These are phyloP conservation scores for Cruciata laevipes DNA, from an alignment of 257 asterid genomes.

Conservation along the genomic window DNA sequence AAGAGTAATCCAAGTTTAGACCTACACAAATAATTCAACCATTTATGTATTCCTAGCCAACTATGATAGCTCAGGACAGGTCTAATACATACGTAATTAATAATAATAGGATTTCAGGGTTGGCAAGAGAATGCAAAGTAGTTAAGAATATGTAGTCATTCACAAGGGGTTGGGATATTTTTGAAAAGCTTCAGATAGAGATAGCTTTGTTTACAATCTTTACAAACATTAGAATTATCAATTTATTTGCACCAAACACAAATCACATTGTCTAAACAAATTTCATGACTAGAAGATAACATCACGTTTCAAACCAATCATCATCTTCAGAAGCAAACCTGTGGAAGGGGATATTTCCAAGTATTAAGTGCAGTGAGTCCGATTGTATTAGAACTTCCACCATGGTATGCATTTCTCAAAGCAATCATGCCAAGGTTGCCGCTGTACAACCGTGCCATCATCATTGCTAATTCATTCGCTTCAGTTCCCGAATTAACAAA, in stretches of 20 bases:
- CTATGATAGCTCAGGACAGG: neutral
- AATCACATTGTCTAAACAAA: neutral
- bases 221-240: neutral
- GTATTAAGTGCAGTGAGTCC: slow-evolving; percentile 88
- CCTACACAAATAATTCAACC: neutral
- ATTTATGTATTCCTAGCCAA: neutral
- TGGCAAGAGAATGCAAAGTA: neutral
- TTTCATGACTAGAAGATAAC: neutral
- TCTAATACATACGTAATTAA: too few relatives aligned
- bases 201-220: neutral
- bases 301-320: too few relatives aligned
- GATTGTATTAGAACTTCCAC: slow-evolving; percentile 82
- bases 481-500: slow-evolving; percentile 95
- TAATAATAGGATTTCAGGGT: neutral
- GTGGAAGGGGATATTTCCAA: slow-evolving; percentile 93
- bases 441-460: slow-evolving; percentile 88
- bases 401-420: slow-evolving; percentile 91
- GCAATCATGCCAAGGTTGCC: slow-evolving; percentile 84
- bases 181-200: neutral
- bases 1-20: neutral
- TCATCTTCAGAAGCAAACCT: slow-evolving; percentile 38
- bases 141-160: neutral
- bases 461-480: slow-evolving; percentile 89
- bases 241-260: neutral
- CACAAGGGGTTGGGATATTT: neutral